These are phyloP conservation scores for Daldinia decipiens DNA, from an alignment of 495 filamentous ascomycete species.

Conservation along the genomic window DNA sequence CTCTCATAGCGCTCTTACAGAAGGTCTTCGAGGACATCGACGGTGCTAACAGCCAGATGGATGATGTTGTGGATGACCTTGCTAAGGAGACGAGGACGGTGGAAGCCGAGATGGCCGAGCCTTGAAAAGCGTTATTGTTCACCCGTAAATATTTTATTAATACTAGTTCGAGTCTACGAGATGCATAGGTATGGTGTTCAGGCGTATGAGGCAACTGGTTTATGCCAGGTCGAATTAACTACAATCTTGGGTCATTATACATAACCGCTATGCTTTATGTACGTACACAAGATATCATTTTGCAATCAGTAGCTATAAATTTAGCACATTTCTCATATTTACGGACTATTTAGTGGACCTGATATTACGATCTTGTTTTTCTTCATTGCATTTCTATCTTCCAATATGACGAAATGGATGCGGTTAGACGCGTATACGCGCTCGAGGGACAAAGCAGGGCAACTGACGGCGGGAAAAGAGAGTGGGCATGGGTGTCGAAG, in stretches of 20 bases:
- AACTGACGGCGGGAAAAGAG: background rate
- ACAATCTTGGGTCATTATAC: background rate
- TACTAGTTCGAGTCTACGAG: slow-evolving; percentile 17
- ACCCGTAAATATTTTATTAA: background rate
- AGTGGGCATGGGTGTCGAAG: background rate
- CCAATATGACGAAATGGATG: background rate
- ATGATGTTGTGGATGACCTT: slow-evolving; percentile 57
- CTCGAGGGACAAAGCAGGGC: background rate
- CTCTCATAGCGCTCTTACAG: slow-evolving; percentile 71
- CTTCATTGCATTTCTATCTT: background rate
- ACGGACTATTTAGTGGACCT: background rate
- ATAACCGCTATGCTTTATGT: background rate
- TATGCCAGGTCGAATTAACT: background rate
- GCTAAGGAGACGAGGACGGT: slow-evolving; percentile 58
- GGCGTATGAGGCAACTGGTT: slow-evolving; percentile 26
- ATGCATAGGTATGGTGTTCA: slow-evolving; percentile 29
- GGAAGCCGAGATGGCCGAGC: slow-evolving; percentile 55
- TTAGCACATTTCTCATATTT: background rate
- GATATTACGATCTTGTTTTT: background rate
- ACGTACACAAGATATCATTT: slow-evolving; percentile 2
- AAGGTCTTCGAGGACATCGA: slow-evolving; percentile 75
- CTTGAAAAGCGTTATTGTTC: slow-evolving; percentile 1
- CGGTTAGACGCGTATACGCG: background rate
- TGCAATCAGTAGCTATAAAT: background rate
- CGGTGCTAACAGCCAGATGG: slow-evolving; percentile 64